phyloP scores from a whole-genome alignment of 2,329 filamentous ascomycete genomes.

The Neopestalotiopsis clavispora region DNA sequence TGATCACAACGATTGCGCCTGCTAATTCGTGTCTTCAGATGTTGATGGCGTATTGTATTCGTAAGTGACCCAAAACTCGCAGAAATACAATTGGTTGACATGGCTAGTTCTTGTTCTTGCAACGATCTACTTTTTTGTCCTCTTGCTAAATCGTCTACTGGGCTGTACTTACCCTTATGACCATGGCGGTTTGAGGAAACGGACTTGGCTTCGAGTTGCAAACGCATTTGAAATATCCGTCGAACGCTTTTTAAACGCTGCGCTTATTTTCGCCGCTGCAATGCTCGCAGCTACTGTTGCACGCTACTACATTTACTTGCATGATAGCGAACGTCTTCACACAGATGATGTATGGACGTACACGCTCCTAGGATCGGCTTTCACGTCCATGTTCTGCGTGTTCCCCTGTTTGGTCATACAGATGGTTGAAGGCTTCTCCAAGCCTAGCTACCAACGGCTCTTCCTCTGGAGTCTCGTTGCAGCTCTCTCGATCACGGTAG shows the following conservation, averaged over 20 bases:
- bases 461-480: not conserved
- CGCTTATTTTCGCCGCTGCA: not conserved
- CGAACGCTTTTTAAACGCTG: not conserved
- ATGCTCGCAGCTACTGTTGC: not conserved
- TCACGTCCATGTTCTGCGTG: not conserved
- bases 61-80: not conserved
- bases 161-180: rapidly evolving
- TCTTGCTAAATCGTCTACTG: not conserved
- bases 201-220: not conserved
- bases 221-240: not conserved
- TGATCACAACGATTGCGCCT: no score
- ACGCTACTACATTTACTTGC: not conserved
- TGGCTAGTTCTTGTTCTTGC: not conserved
- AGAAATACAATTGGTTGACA: not conserved
- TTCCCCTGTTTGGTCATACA: not conserved
- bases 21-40: not conserved
- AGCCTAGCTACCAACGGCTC: not conserved
- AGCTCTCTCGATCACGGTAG: not conserved
- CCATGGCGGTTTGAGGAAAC: not conserved
- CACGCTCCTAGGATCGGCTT: not conserved
- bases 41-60: not conserved
- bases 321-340: not conserved
- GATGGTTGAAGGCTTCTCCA: not conserved
- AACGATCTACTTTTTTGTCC: not conserved
- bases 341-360: not conserved